Evolutionary conservation across 2,329 filamentous ascomycete genomes (phyloP).

Genomic region (Phaeosphaeria sp.): DNA sequence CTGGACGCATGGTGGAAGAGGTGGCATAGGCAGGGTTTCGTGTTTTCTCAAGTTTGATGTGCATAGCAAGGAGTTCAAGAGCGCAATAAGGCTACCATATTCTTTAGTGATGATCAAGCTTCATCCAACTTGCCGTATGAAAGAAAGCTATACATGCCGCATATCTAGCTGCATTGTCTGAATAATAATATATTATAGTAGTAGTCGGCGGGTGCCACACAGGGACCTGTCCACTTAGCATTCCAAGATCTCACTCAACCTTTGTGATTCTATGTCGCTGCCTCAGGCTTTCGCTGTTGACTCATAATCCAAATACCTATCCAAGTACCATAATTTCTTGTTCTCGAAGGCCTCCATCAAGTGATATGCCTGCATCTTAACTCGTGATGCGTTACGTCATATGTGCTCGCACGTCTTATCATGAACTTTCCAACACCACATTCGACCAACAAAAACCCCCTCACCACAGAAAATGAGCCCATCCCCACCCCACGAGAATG

Average conservation of each 20-base stretch:
- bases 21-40: constrained; percentile 27
- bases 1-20: constrained; percentile 46
- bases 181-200: background rate
- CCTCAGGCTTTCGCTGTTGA: too few species aligned
- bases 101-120: background rate
- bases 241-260: too few species aligned
- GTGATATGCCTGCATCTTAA: background rate
- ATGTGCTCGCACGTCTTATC: background rate
- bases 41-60: background rate
- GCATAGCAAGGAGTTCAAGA: background rate
- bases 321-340: background rate
- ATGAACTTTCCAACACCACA: background rate
- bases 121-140: background rate
- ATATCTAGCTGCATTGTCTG: too few species aligned
- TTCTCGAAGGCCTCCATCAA: background rate
- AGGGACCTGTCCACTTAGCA: too few species aligned
- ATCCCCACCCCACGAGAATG: constrained; percentile 4
- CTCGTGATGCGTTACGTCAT: background rate
- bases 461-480: constrained; percentile 2
- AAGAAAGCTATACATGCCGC: background rate
- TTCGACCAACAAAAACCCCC: background rate
- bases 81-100: background rate
- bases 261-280: too few species aligned
- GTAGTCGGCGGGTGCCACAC: background rate
- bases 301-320: background rate